Evolutionary conservation across 306 rosid genomes (phyloP).

Genomic region (Acacia confusa): DNA sequence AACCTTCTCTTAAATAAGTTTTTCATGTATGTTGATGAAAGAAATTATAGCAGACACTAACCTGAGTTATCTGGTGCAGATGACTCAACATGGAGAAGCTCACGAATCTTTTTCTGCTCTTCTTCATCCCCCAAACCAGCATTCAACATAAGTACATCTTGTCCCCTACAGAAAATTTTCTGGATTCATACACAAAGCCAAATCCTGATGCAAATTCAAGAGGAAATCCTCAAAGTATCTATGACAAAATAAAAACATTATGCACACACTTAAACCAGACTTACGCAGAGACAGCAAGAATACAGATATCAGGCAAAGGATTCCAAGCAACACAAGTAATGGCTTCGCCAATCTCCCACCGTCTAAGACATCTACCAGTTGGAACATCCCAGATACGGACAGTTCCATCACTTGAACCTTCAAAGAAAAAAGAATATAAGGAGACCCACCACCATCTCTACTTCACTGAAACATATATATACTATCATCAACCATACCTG

Average conservation of each 20-base stretch:
- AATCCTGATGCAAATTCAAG: conserved; percentile 15
- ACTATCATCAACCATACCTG: conserved; percentile 56
- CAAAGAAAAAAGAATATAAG: conserved; percentile 31
- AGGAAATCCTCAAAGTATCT: neutral
- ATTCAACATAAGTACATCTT: conserved; percentile 67
- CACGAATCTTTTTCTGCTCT: conserved; percentile 63
- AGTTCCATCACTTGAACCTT: conserved; percentile 92
- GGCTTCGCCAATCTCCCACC: conserved; percentile 78
- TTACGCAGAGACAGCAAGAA: conserved; percentile 76
- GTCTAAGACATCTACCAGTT: conserved; percentile 84
- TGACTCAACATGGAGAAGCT: conserved; percentile 61
- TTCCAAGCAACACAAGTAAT: conserved; percentile 88
- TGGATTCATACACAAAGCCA: conserved; percentile 18
- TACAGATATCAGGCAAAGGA: conserved; percentile 70
- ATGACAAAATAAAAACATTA: neutral
- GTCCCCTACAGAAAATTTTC: conserved; percentile 58
- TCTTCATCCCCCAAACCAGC: conserved; percentile 77
- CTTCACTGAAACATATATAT: conserved; percentile 24
- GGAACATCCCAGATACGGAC: conserved; percentile 93
- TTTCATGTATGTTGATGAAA: neutral
- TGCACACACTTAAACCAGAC: conserved; percentile 36
- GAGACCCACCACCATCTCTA: conserved; percentile 1
- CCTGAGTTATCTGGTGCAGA: conserved; percentile 62
- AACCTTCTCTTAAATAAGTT: conserved; percentile 12
- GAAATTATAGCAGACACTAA: conserved; percentile 38